Conservation (phyloP, 345 rosid species). For the Melastoma malabathricum region DNA sequence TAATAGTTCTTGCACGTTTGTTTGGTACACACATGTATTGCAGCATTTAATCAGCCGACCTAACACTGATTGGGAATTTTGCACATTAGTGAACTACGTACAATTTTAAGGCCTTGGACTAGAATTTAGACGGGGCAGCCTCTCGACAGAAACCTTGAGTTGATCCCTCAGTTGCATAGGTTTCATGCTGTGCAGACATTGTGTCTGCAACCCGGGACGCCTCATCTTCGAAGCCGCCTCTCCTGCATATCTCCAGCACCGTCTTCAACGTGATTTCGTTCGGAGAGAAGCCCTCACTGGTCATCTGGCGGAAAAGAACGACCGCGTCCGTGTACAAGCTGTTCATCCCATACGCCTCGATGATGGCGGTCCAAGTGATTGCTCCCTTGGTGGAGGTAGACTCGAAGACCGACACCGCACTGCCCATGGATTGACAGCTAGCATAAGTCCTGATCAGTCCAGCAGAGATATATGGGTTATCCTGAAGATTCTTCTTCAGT, state of each 20-base stretch:
- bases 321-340: slow-evolving; percentile 35
- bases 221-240: slow-evolving; percentile 60
- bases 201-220: slow-evolving; percentile 37
- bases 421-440: slow-evolving; percentile 29
- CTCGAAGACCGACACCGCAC: slow-evolving; percentile 41
- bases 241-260: slow-evolving; percentile 47
- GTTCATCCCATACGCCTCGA: slow-evolving; percentile 48
- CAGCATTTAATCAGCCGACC: too few species aligned
- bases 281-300: slow-evolving; percentile 39
- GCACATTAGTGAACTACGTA: too few species aligned
- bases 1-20: too few species aligned
- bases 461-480: slow-evolving; percentile 49
- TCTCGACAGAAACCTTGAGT: too few species aligned
- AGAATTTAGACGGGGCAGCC: too few species aligned
- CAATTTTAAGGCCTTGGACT: too few species aligned
- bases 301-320: slow-evolving; percentile 46
- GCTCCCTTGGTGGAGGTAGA: slow-evolving; percentile 54
- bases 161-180: slow-evolving; percentile 34
- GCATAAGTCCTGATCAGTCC: slow-evolving; percentile 66
- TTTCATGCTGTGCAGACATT: slow-evolving; percentile 33
- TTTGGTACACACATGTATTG: too few species aligned
- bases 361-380: slow-evolving; percentile 66
- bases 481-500: slow-evolving; percentile 46
- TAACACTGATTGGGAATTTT: too few species aligned
- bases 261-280: slow-evolving; percentile 52